phyloP scores from a whole-genome alignment of 257 asterid species.

The Salvia rosmarinus region DNA sequence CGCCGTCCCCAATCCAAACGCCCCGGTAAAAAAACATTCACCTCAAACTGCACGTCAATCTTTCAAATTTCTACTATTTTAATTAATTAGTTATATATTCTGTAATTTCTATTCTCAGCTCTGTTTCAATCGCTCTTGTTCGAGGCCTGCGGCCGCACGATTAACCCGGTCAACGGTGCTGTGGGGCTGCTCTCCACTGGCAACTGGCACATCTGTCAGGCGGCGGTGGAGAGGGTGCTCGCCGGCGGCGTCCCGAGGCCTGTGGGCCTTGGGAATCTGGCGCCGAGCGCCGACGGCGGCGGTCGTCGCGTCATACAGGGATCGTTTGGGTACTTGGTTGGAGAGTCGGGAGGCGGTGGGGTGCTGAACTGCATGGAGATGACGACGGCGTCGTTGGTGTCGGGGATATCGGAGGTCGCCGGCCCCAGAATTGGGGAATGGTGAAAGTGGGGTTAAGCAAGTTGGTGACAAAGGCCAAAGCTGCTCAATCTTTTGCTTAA shows the following conservation, averaged over 20 bases:
- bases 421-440: slow-evolving; percentile 49
- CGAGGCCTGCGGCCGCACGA: slow-evolving; percentile 91
- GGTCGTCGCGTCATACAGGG: slow-evolving; percentile 38
- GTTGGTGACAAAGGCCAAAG: slow-evolving; percentile 71
- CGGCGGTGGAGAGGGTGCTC: slow-evolving; percentile 81
- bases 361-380: slow-evolving; percentile 24
- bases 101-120: slow-evolving; percentile 40
- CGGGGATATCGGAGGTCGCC: slow-evolving; percentile 58
- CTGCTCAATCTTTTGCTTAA: slow-evolving; percentile 78
- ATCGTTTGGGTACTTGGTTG: slow-evolving; percentile 7
- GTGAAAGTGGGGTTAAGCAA: slow-evolving; percentile 34
- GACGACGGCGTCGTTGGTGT: slow-evolving; percentile 45
- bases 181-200: slow-evolving; percentile 77
- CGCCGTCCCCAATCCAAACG: slow-evolving; percentile 55
- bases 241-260: slow-evolving; percentile 58
- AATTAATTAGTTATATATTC: too few relatives aligned
- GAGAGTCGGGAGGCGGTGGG: slow-evolving; percentile 18
- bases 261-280: slow-evolving; percentile 28
- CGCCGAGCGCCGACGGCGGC: slow-evolving; percentile 32
- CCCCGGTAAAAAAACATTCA: slow-evolving; percentile 49
- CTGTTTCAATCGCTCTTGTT: slow-evolving; percentile 74
- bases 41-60: not conserved
- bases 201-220: slow-evolving; percentile 72
- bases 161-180: slow-evolving; percentile 87
- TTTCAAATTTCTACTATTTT: not conserved